phyloP scores from a whole-genome alignment of 1,284 basidiomycete genomes.

The Rugosomyces carneus region DNA sequence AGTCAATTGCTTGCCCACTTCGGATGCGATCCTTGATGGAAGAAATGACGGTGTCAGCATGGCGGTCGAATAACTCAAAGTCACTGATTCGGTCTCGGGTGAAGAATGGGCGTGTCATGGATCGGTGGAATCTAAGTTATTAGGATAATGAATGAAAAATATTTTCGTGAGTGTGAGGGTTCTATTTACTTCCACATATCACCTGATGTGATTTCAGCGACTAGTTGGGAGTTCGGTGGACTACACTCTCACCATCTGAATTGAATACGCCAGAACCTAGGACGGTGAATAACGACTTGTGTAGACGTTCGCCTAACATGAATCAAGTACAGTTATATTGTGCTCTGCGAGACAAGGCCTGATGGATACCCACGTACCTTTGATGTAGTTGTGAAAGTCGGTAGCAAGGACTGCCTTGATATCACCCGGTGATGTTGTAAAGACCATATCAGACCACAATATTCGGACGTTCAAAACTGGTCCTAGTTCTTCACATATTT shows the following conservation, averaged over 20 bases:
- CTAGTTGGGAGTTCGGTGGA: slow-evolving; percentile 2
- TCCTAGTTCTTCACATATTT: slow-evolving; percentile 10
- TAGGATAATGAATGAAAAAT: too few relatives aligned
- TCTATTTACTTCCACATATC: slow-evolving; percentile 32
- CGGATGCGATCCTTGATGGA: slow-evolving; percentile 31
- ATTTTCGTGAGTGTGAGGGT: not conserved
- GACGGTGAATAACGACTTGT: slow-evolving; percentile 32
- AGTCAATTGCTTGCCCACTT: slow-evolving; percentile 43
- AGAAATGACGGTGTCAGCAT: slow-evolving; percentile 31
- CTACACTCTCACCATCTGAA: slow-evolving; percentile 27
- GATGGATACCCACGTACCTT: slow-evolving; percentile 26
- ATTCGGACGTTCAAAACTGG: slow-evolving; percentile 18
- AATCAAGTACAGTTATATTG: not conserved
- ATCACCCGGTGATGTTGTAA: slow-evolving; percentile 35
- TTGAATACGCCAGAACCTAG: slow-evolving; percentile 44
- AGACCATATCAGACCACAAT: slow-evolving; percentile 29
- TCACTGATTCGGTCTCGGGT: slow-evolving; percentile 44
- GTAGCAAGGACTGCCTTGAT: slow-evolving; percentile 39
- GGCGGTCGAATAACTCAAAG: slow-evolving; percentile 45
- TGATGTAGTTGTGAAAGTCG: slow-evolving; percentile 42
- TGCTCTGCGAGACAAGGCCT: not conserved
- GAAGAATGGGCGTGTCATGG: slow-evolving; percentile 50
- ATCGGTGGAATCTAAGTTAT: slow-evolving; percentile 35
- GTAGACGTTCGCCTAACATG: slow-evolving; percentile 29
- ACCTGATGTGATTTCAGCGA: slow-evolving; percentile 17